Percentiles rank a stretch among this genome's conserved stretches.
phyloP scores from a whole-genome alignment of 2,329 filamentous ascomycete genomes.

The Fusarium citri region DNA sequence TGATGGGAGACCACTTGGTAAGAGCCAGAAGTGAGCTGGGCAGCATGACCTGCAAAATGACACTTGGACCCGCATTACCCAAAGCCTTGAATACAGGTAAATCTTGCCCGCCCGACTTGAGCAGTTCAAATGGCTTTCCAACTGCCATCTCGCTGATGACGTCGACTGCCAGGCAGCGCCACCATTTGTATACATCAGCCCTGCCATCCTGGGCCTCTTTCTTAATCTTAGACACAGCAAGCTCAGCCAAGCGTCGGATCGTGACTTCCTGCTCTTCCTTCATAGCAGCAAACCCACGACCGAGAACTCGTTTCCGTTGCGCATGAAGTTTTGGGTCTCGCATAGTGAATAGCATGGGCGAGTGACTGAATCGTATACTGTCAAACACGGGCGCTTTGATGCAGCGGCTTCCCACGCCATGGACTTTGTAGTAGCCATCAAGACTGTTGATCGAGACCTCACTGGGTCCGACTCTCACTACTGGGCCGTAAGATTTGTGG shows the following conservation, averaged over 20 bases:
- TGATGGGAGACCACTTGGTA: not conserved
- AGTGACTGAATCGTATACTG: conserved; percentile 15
- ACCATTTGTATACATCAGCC: conserved; percentile 21
- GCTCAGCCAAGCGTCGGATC: not conserved
- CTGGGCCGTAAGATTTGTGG: not conserved
- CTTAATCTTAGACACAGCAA: conserved; percentile 1
- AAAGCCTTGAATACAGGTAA: not conserved
- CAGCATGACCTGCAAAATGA: conserved; percentile 5
- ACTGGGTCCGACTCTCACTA: not conserved
- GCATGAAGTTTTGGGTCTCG: conserved; percentile 11
- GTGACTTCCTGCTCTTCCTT: not conserved
- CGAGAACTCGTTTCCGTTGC: not conserved
- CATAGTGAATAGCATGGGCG: conserved; percentile 9
- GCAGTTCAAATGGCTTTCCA: conserved; percentile 1
- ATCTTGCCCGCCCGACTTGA: not conserved
- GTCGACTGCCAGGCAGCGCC: conserved; percentile 13
- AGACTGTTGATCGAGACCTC: conserved; percentile 15
- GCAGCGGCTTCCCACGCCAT: conserved; percentile 12
- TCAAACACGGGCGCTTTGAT: conserved; percentile 14
- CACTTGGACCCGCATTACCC: not conserved
- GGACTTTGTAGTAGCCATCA: conserved; percentile 17
- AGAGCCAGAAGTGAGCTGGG: not conserved
- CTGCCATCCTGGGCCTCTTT: not conserved
- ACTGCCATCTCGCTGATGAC: conserved; percentile 14
- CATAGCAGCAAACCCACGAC: not conserved